Percentiles rank a stretch among this genome's conserved stretches.
Conservation (phyloP, 2,329 filamentous ascomycete species). For the Cadophora malorum region DNA sequence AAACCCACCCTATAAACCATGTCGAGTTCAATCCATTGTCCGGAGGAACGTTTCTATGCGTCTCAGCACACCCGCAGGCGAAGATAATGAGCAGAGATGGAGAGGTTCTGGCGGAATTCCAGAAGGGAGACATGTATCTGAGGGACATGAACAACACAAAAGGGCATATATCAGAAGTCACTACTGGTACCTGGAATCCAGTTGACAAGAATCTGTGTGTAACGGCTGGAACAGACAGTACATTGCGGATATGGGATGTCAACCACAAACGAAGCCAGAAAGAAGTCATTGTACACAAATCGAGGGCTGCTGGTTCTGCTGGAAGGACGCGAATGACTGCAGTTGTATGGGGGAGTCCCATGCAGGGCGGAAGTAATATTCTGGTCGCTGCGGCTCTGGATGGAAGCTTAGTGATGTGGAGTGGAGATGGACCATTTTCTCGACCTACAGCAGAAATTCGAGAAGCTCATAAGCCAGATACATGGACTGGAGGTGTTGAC, state of each 20-base stretch:
- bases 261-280: conserved; percentile 90
- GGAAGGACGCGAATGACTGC: conserved; percentile 94
- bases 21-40: conserved; percentile 85
- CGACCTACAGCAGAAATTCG: conserved; percentile 83
- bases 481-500: conserved; percentile 92
- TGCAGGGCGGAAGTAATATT: conserved; percentile 78
- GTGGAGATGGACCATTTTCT: conserved; percentile 84
- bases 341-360: conserved; percentile 81
- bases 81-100: conserved; percentile 91
- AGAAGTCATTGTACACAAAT: conserved; percentile 96
- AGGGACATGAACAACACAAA: conserved; percentile 98
- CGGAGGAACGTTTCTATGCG: conserved; percentile 80
- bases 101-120: conserved; percentile 83
- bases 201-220: conserved; percentile 83
- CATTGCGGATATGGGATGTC: conserved; percentile 94
- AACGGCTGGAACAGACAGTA: conserved; percentile 94
- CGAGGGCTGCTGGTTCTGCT: conserved; percentile 83
- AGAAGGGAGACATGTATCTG: conserved; percentile 98
- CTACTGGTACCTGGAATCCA: conserved; percentile 89
- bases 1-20: conserved; percentile 88
- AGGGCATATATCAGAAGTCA: conserved; percentile 91
- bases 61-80: conserved; percentile 88
- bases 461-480: conserved; percentile 80
- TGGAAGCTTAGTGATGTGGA: conserved; percentile 90
- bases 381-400: conserved; percentile 86